These are phyloP conservation scores for Didymella sp. DNA, from an alignment of 2,329 filamentous ascomycete genomes.

Conservation along the genomic window DNA sequence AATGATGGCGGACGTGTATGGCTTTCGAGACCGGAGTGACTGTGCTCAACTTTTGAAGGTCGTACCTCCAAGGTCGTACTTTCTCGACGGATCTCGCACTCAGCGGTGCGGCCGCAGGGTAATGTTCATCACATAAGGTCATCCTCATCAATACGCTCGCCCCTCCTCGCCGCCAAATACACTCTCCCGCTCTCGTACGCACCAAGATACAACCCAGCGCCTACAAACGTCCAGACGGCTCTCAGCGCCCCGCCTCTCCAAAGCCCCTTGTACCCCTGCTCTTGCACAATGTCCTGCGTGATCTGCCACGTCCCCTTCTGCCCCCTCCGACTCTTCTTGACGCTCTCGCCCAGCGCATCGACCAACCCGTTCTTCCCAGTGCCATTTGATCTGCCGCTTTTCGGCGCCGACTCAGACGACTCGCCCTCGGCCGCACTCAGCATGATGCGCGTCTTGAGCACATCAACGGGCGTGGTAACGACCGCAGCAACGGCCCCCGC, in stretches of 20 bases:
- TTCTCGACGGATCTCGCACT: no score
- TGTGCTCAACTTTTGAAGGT: no score
- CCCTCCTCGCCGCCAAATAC: slow-evolving; percentile 55
- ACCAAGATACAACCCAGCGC: slow-evolving; percentile 83
- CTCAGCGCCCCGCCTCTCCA: slow-evolving; percentile 79
- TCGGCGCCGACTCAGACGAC: neutral
- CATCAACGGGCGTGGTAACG: slow-evolving; percentile 87
- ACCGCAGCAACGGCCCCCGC: slow-evolving; percentile 79
- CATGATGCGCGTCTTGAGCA: slow-evolving; percentile 92
- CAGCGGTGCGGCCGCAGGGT: no score
- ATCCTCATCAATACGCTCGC: slow-evolving; percentile 49
- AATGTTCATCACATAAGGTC: slow-evolving; percentile 31
- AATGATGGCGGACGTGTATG: no score
- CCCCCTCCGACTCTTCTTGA: slow-evolving; percentile 39
- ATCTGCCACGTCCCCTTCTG: slow-evolving; percentile 62
- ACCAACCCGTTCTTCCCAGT: slow-evolving; percentile 32
- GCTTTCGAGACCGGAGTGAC: no score
- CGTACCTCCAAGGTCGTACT: no score
- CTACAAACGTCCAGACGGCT: slow-evolving; percentile 80
- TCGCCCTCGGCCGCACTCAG: slow-evolving; percentile 56
- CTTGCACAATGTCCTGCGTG: slow-evolving; percentile 67
- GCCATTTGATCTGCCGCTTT: slow-evolving; percentile 14
- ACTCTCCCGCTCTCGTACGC: slow-evolving; percentile 81
- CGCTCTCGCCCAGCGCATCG: slow-evolving; percentile 53
- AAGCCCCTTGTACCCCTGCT: slow-evolving; percentile 74